A percentile compares a stretch with the other conserved stretches of the same genome.
Conservation (phyloP, 768 basidiomycete genomes). For the Agrocybe chaxingu region DNA sequence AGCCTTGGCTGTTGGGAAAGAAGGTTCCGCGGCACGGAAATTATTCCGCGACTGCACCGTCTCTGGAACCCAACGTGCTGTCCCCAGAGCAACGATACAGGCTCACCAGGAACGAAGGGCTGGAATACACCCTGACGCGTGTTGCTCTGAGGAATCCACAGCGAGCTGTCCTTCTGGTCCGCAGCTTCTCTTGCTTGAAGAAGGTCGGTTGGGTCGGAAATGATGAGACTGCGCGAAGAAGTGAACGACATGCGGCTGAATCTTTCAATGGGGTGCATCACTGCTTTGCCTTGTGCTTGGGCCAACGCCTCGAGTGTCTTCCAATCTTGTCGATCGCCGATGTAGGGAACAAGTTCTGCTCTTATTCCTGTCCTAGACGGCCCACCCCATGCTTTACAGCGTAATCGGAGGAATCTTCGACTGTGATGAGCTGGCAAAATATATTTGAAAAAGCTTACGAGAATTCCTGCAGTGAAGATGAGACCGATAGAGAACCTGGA, state of each 20-base stretch:
- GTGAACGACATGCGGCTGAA: no score
- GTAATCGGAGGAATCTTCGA: slow-evolving; percentile 5
- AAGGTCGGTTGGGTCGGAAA: no score
- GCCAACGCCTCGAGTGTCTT: background rate
- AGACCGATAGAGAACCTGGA: background rate
- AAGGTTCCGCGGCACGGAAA: background rate
- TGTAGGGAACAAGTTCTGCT: slow-evolving; percentile 8
- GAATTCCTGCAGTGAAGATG: background rate
- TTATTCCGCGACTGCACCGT: slow-evolving; percentile 8
- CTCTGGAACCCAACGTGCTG: slow-evolving; percentile 9
- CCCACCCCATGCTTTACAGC: slow-evolving; percentile 10
- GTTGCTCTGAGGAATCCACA: background rate
- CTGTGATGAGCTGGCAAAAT: slow-evolving; percentile 5
- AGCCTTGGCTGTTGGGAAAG: background rate
- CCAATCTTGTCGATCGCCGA: slow-evolving; percentile 9
- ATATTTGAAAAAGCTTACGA: slow-evolving; percentile 4
- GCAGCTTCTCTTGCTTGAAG: no score
- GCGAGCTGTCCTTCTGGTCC: background rate
- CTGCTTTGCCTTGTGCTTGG: background rate
- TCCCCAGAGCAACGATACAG: slow-evolving; percentile 10
- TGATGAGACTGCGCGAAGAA: no score
- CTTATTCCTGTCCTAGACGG: slow-evolving; percentile 10
- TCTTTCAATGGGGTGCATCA: no score
- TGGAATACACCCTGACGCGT: slow-evolving; percentile 1
- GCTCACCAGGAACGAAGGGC: slow-evolving; percentile 4